Percentiles rank a stretch among this genome's conserved stretches.
These are phyloP conservation scores for Lachancea fermentati DNA, from an alignment of 805 yeast genomes.

Conservation along the genomic window DNA sequence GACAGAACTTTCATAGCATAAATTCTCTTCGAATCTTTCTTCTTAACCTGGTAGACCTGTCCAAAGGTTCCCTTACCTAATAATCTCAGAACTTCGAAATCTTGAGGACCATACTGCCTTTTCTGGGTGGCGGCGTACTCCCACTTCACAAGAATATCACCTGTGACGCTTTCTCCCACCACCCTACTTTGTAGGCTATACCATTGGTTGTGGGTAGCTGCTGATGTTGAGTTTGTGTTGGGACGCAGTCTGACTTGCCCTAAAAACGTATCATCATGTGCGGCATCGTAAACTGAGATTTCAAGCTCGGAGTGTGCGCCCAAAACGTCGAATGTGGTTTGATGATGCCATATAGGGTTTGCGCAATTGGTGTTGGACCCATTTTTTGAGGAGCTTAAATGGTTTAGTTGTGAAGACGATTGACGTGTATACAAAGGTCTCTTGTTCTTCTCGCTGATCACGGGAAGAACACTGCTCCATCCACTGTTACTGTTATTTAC, in stretches of 20 bases:
- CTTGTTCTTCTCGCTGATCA: slow-evolving; percentile 25
- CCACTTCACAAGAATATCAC: slow-evolving; percentile 71
- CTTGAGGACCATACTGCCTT: slow-evolving; percentile 85
- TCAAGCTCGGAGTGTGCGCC: slow-evolving; percentile 80
- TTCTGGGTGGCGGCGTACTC: slow-evolving; percentile 64
- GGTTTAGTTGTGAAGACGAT: slow-evolving; percentile 39
- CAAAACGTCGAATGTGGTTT: slow-evolving; percentile 86
- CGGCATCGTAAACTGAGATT: slow-evolving; percentile 85
- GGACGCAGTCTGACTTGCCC: slow-evolving; percentile 81
- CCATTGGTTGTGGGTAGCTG: slow-evolving; percentile 62
- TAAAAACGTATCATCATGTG: slow-evolving; percentile 72
- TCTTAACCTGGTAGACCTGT: slow-evolving; percentile 92
- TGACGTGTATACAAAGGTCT: slow-evolving; percentile 41
- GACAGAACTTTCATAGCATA: slow-evolving; percentile 97
- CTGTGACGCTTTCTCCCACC: slow-evolving; percentile 68
- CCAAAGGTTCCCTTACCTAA: slow-evolving; percentile 98
- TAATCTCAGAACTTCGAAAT: slow-evolving; percentile 84
- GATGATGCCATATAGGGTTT: slow-evolving; percentile 87
- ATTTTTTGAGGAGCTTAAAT: slow-evolving; percentile 17
- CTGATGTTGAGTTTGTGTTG: slow-evolving; percentile 33
- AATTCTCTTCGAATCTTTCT: slow-evolving; percentile 81
- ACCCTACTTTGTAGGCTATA: slow-evolving; percentile 64
- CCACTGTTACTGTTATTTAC: slow-evolving; percentile 12
- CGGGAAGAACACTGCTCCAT: slow-evolving; percentile 19
- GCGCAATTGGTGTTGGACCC: slow-evolving; percentile 13